phyloP scores from a whole-genome alignment of 441 rosid species.

The Gossypium lobatum region DNA sequence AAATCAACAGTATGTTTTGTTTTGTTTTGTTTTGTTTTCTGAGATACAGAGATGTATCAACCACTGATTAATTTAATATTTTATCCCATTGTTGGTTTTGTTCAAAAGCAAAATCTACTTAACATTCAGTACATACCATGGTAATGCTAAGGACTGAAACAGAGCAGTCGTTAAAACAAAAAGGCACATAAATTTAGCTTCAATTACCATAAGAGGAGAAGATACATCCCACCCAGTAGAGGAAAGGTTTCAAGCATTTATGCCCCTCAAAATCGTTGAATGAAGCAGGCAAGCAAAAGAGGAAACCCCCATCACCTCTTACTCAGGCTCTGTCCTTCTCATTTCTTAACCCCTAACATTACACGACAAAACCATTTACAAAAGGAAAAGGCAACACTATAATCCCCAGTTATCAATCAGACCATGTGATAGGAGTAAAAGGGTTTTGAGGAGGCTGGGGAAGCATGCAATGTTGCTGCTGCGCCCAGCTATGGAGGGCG shows the following conservation, averaged over 20 bases:
- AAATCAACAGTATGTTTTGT: no score
- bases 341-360: neutral
- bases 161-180: neutral
- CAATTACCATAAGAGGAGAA: neutral
- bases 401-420: constrained; percentile 13
- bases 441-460: constrained; percentile 39
- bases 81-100: no score
- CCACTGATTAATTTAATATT: no score
- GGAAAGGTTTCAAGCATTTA: neutral
- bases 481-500: constrained; percentile 43
- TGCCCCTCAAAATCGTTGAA: neutral
- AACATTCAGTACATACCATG: no score
- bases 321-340: neutral
- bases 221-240: neutral
- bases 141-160: neutral
- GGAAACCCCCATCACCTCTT: neutral
- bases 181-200: neutral
- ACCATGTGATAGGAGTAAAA: constrained; percentile 54
- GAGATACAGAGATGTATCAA: no score
- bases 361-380: neutral
- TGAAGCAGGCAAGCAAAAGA: neutral
- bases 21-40: no score
- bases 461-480: constrained; percentile 58
- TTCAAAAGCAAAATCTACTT: no score
- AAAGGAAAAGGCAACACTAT: neutral